Base-by-base conservation (phyloP, 78 protist species). In the Planoprotostelium fungivorum region DNA sequence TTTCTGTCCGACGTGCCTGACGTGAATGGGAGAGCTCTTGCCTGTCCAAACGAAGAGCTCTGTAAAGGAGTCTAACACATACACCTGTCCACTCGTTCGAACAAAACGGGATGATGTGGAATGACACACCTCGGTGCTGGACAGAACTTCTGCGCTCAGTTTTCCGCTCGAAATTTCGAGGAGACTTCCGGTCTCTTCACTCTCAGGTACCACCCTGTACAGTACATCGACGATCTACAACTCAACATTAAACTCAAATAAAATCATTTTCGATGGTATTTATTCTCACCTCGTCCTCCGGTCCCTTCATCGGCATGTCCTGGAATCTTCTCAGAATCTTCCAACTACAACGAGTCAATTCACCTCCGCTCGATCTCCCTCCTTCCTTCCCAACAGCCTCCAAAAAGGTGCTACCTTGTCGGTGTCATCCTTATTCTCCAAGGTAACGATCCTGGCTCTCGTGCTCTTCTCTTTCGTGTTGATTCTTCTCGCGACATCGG, bases 31-130 rank as follows among this genome's bases (percentile, higher is more conserved):
- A 35, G 96, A 94, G 73, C 86, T 91, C 85, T 94, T 94, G 38
- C 96, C 96, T 29, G 90, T 63, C 96, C 96, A 94, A 35, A 94
- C 39, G 88, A 34, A 94, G 36, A 94, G 38, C 38, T 94, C 96
- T 36, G 91, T 51, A 0, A 39, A 83, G 87, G 91, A 94, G 86
- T 94, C 96, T 0, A 94, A 35, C 0, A 94, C 92, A 89, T 37
- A 94, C 38, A 94, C 96, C 73, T 51, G 16, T n/a, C n/a, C n/a
- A n/a, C n/a, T n/a, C n/a, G n/a, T n/a, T n/a, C n/a, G n/a, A n/a
- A n/a, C n/a, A n/a, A n/a, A n/a, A n/a, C n/a, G n/a, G n/a, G n/a
- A 16, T 16, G 16, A 51, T 51, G 31, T 51, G 16, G 31, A 51
- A 51, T 25, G 5, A 5, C 73, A 25, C 16, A 51, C 73, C 73